Base-by-base conservation (phyloP, 164 flowering plant genomes). In the Macadamia tetraphylla region DNA sequence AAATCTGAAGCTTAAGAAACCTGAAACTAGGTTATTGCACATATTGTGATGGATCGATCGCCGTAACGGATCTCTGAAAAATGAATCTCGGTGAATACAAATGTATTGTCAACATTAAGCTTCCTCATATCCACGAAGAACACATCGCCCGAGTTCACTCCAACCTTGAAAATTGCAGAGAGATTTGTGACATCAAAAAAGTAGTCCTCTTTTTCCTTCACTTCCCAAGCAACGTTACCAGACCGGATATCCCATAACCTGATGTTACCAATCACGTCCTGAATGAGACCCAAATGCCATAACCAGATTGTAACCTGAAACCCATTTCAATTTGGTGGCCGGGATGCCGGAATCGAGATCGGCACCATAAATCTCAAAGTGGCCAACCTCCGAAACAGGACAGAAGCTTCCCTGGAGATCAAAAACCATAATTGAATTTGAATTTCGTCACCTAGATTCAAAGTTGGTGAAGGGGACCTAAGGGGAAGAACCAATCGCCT, bases 241-340 rank as follows among this genome's bases (percentile, higher is more conserved):
- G 90, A 81, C 74, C 97, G 80, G 0, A 91, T 58, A 76, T 94
- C 98, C 92, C 88, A 94, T 55, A 94, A 82, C 63, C 74, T 86
- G 43, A 94, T 81, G 69, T 76, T 83, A 2, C 98, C 96, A 48
- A 66, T 1, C 7, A 90, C 84, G 90, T 30, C 96, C 95, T 29
- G 89, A 79, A 65, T 92, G 96, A 14, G 93, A 88, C 57, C 97
- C 98, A 29, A 94, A 75, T 9, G 96, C 91, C 92, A 94, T 84
- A 48, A 94, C 65, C 75, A 92, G 65, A 35, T 79, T 80, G 61
- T 69, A 72, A 52, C 84, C 71, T 0, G 86, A 63, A n/a, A 87
- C 64, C 98, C 99, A 95, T 11, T 74, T 77, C 78, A 95, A 60
- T 70, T 92, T 95, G 2, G 94, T 89, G 0, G 96, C 86, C 0